phyloP scores from a whole-genome alignment of 75 land plant species.

The Chamaecyparis obtusa region DNA sequence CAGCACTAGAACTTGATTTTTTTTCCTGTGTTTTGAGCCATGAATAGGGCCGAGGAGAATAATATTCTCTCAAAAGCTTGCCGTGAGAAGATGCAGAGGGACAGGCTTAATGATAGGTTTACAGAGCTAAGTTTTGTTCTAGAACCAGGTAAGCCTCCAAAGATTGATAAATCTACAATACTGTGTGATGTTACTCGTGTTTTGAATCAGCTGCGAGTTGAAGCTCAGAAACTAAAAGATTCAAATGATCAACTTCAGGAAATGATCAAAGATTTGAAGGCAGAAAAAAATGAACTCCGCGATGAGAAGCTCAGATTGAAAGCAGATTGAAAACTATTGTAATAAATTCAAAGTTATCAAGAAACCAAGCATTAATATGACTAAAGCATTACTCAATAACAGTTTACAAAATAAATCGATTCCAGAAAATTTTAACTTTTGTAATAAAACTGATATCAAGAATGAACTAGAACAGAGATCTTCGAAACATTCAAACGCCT shows the following conservation, averaged over 20 bases:
- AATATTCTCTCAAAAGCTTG: slow-evolving; percentile 44
- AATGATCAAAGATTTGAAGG: slow-evolving; percentile 58
- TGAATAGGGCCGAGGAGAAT: neutral
- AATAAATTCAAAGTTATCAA: too few relatives aligned
- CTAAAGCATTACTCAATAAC: too few relatives aligned
- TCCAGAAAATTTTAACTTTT: too few relatives aligned
- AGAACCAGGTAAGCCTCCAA: slow-evolving; percentile 66
- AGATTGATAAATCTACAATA: slow-evolving; percentile 57
- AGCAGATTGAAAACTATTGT: too few relatives aligned
- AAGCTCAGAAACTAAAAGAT: slow-evolving; percentile 55
- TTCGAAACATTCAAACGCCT: too few relatives aligned
- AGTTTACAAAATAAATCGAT: too few relatives aligned
- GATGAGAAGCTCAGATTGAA: slow-evolving; percentile 89
- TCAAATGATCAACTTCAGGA: slow-evolving; percentile 56
- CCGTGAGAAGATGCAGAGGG: slow-evolving; percentile 77
- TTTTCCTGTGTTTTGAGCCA: neutral
- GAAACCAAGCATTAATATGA: too few relatives aligned
- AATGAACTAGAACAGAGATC: too few relatives aligned
- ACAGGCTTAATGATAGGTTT: slow-evolving; percentile 72
- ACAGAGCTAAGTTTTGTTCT: slow-evolving; percentile 53
- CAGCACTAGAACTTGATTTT: neutral
- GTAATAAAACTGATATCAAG: too few relatives aligned
- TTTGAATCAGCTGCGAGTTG: slow-evolving; percentile 55
- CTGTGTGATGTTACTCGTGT: slow-evolving; percentile 59
- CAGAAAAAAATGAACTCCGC: slow-evolving; percentile 91